These are phyloP conservation scores for Tricholoma furcatifolium DNA, from an alignment of 768 basidiomycete genomes.

Conservation along the genomic window DNA sequence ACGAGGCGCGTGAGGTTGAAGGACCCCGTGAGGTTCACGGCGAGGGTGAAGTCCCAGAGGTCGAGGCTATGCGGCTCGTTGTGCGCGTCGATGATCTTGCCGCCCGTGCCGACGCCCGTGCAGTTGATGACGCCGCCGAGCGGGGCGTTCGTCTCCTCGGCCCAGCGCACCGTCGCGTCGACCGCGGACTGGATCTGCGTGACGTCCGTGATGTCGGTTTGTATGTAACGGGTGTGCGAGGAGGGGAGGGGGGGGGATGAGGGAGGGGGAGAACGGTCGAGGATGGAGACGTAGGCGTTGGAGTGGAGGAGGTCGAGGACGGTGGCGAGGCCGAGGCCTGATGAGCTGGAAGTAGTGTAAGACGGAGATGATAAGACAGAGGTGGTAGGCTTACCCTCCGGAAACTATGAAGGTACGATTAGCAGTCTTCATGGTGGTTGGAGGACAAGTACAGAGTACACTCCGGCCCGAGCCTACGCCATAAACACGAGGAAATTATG, in stretches of 20 bases:
- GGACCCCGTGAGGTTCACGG: slow-evolving; percentile 55
- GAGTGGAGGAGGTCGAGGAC: slow-evolving; percentile 41
- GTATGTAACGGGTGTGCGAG: slow-evolving; percentile 33
- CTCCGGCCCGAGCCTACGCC: no score
- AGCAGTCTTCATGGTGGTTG: slow-evolving; percentile 41
- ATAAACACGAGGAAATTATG: no score
- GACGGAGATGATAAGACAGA: background rate
- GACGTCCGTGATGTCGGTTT: slow-evolving; percentile 40
- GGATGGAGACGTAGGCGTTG: slow-evolving; percentile 46
- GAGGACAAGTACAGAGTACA: no score
- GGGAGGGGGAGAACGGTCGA: slow-evolving; percentile 45
- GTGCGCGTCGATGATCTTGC: slow-evolving; percentile 44
- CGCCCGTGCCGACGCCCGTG: slow-evolving; percentile 44
- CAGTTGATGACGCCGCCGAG: slow-evolving; percentile 63
- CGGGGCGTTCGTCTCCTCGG: slow-evolving; percentile 36
- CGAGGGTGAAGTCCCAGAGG: slow-evolving; percentile 50
- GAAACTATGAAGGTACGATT: slow-evolving; percentile 56
- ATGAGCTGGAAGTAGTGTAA: slow-evolving; percentile 38
- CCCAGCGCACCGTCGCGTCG: slow-evolving; percentile 37
- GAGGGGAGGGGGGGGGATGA: slow-evolving; percentile 21
- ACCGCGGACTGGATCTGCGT: slow-evolving; percentile 38
- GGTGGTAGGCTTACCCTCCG: slow-evolving; percentile 42
- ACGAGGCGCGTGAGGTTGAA: slow-evolving; percentile 60
- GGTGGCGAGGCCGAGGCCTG: slow-evolving; percentile 57
- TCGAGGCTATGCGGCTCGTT: slow-evolving; percentile 48